A percentile compares a stretch with the other conserved stretches of the same genome.
Conservation (phyloP, 176 grass and related monocot species). For the Carex cristatella region DNA sequence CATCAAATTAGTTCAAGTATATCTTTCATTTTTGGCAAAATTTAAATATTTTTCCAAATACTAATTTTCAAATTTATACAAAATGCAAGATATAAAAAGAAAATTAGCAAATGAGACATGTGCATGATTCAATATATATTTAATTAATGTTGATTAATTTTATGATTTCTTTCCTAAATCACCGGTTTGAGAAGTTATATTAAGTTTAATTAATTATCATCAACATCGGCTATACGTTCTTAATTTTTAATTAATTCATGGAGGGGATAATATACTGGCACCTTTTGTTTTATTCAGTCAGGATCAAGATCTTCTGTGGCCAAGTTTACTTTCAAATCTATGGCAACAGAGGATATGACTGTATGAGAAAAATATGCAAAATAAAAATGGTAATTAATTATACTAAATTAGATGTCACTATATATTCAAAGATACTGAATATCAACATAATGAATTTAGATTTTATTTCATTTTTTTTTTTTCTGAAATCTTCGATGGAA, state of each 20-base stretch:
- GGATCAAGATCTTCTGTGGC: background rate
- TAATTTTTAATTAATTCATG: background rate
- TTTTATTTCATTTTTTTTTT: no score
- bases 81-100: background rate
- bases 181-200: background rate
- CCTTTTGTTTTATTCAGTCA: constrained; percentile 2
- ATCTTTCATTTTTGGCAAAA: constrained; percentile 13
- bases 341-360: background rate
- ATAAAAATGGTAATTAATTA: no score
- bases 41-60: background rate
- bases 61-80: background rate
- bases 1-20: background rate
- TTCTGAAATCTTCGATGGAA: no score
- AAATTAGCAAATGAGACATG: background rate
- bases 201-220: background rate
- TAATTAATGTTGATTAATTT: background rate
- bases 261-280: background rate
- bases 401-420: no score
- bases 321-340: background rate
- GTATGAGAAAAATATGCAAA: background rate
- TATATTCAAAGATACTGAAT: no score
- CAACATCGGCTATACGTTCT: background rate
- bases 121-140: background rate
- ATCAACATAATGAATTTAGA: no score
- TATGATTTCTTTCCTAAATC: background rate